Base-by-base conservation (phyloP, 2,329 filamentous ascomycete species). In the Xylaria multiplex region DNA sequence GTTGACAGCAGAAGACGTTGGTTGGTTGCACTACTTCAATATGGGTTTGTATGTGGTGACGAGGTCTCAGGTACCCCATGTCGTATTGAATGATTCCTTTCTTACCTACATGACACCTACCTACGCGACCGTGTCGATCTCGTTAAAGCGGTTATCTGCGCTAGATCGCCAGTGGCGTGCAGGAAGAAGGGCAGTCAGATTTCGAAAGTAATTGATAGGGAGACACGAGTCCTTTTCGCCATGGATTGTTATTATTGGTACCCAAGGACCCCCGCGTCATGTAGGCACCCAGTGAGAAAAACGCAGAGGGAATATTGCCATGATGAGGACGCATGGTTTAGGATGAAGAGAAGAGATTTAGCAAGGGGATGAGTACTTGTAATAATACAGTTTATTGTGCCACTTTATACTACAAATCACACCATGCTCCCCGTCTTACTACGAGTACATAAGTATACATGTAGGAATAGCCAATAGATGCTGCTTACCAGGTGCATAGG, bases 121-220 rank as follows among this genome's bases (percentile, higher is more conserved):
- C 7, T 6, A 40, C 50, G 22, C 27, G 19, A 24, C 19, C 37
- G 11, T 45, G 37, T 55, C 37, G 37, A 55, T 55, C 53, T 55
- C 37, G n/a, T 22, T 7, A 57, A 30, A 22, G 42, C 42, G 35
- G 56, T 22, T 50, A 59, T 59, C 56, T 49, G 56, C 45, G 42
- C 19, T 19, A 22, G 55, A 58, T 58, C 42, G 55, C n/a, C 55
- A 19, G 32, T 50, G 7, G n/a, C 16, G 3, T 42, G 30, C 27
- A 8, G 16, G 19, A 42, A 49, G 8, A 32, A 19, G 14, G n/a
- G n/a, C 43, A 52, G 37, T 19, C 11, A 27, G 14, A 43, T 43
- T 40, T 40, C 37, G 37, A 40, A 8, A 27, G 45, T 22, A 27
- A 27, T 13, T 3, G 11, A 40, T 40, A 14, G 37, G 45, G 45